Conservation (phyloP, 352 stramenopile species). For the Phytophthora sansomeana region DNA sequence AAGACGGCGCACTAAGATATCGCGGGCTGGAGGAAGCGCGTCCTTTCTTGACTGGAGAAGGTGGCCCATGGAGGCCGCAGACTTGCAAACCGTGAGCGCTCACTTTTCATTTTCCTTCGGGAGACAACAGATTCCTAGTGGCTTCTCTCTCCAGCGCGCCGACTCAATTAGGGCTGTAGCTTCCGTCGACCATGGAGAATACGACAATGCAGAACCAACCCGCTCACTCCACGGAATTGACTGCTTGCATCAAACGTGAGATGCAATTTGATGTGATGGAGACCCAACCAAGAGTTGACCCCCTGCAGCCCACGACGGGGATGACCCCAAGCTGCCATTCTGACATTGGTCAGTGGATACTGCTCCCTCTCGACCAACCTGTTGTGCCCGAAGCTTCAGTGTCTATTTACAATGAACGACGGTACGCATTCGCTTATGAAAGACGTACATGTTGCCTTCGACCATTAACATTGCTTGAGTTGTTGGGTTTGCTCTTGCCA, state of each 20-base stretch:
- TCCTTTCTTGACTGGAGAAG: conserved; percentile 37
- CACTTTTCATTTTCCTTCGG: conserved; percentile 37
- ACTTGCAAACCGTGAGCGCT: conserved; percentile 23
- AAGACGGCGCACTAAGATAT: conserved; percentile 22
- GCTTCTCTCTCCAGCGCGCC: background rate
- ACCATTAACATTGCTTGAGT: background rate
- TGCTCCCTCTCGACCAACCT: conserved; percentile 21
- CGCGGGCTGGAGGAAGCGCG: conserved; percentile 12
- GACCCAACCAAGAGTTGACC: conserved; percentile 17
- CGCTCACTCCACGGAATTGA: conserved; percentile 1
- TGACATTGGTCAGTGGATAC: conserved; percentile 24
- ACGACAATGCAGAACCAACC: background rate
- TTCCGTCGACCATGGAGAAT: conserved; percentile 19
- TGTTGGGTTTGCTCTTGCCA: background rate
- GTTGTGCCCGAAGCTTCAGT: conserved; percentile 22
- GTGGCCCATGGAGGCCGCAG: conserved; percentile 27
- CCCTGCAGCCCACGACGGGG: conserved; percentile 25
- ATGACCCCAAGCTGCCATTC: conserved; percentile 38
- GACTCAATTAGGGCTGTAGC: background rate
- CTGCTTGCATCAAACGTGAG: conserved; percentile 13
- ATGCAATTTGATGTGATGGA: conserved; percentile 11
- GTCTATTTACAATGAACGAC: conserved; percentile 23
- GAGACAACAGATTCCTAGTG: conserved; percentile 28
- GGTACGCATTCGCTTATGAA: conserved; percentile 20
- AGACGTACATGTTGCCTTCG: background rate